Conservation (phyloP, 2,329 filamentous ascomycete species). For the Cercospora sesami region DNA sequence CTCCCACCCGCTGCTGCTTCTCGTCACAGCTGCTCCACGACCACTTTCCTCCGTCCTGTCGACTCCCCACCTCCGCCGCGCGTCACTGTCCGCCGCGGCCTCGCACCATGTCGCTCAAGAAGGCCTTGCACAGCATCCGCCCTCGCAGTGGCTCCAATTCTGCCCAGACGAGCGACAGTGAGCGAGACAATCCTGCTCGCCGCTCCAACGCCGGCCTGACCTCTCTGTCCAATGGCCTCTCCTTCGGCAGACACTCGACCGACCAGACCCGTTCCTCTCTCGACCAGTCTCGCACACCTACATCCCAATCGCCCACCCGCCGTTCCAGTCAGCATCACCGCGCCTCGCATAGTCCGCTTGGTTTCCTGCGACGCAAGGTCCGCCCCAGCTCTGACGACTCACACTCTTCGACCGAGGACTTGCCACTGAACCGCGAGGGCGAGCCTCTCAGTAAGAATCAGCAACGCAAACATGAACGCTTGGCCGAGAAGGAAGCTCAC, state of each 20-base stretch:
- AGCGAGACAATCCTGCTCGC: conserved; percentile 24
- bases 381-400: conserved; percentile 36
- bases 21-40: not conserved
- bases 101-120: conserved; percentile 46
- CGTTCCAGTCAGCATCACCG: conserved; percentile 34
- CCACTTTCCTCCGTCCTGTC: not conserved
- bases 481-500: conserved; percentile 48
- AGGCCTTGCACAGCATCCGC: conserved; percentile 48
- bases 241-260: conserved; percentile 24
- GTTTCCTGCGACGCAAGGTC: conserved; percentile 37
- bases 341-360: conserved; percentile 38
- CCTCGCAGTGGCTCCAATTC: conserved; percentile 36
- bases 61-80: not conserved
- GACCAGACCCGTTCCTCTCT: conserved; percentile 21
- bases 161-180: conserved; percentile 25
- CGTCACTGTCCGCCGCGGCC: not conserved
- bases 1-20: not conserved
- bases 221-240: conserved; percentile 31
- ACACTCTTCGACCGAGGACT: conserved; percentile 39
- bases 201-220: conserved; percentile 31
- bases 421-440: conserved; percentile 52
- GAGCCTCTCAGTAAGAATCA: conserved; percentile 53
- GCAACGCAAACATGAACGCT: conserved; percentile 50
- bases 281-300: conserved; percentile 19
- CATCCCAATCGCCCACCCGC: conserved; percentile 25